Conservation (phyloP, 2,329 filamentous ascomycete genomes). For the Cytospora piceae region DNA sequence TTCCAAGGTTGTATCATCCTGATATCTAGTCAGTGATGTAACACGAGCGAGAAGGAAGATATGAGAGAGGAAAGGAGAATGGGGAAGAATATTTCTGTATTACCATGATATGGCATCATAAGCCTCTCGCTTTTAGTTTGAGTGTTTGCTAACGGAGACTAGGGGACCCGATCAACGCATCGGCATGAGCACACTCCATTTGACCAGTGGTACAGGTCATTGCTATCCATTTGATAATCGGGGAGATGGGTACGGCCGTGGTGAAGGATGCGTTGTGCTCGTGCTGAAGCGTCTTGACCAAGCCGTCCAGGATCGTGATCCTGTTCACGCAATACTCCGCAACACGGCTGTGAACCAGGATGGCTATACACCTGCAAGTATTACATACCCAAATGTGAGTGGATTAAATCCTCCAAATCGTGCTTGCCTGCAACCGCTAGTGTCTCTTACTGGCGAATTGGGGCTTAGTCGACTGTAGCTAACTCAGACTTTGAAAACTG, state of each 20-base stretch:
- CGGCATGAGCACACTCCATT: conserved; percentile 40
- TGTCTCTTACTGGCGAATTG: no score
- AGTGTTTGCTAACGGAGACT: no score
- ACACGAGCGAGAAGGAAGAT: no score
- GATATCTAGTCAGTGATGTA: no score
- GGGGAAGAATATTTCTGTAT: no score
- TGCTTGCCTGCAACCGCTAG: no score
- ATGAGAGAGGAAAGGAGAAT: no score
- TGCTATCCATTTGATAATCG: conserved; percentile 12
- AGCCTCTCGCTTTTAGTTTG: no score
- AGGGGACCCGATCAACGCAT: conserved; percentile 30
- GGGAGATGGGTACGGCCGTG: conserved; percentile 16
- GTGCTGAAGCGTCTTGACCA: conserved; percentile 3
- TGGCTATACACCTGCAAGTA: conserved; percentile 38
- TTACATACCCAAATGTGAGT: conserved; percentile 44
- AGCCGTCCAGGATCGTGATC: conserved; percentile 8
- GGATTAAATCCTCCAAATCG: neutral
- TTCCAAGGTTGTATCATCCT: no score
- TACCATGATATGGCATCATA: no score
- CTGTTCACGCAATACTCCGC: conserved; percentile 30
- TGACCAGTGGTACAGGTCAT: conserved; percentile 42
- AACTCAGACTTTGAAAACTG: no score
- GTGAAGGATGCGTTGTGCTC: conserved; percentile 6
- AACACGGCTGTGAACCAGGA: conserved; percentile 38
- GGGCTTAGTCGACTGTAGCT: no score